Evolutionary conservation across 768 basidiomycete species (phyloP).

Genomic region (Neoboletus subvelutipes): DNA sequence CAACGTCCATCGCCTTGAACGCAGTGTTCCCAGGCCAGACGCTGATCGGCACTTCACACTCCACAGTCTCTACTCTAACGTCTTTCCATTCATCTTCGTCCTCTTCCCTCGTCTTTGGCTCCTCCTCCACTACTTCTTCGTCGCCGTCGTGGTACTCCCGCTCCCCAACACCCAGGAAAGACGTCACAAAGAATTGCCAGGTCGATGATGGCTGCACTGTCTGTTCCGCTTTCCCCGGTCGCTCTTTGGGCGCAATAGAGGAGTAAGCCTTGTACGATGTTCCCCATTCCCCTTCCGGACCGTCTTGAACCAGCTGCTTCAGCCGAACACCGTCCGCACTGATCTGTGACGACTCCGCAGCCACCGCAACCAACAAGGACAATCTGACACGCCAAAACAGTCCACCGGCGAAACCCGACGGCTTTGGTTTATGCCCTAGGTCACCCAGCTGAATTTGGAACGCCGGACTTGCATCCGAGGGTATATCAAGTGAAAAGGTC

Average conservation of each 20-base stretch:
- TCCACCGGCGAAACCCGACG: constrained; percentile 53
- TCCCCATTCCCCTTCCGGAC: constrained; percentile 69
- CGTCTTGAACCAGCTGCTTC: constrained; percentile 56
- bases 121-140: constrained; percentile 31
- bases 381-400: constrained; percentile 89
- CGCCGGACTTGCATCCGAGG: constrained; percentile 85
- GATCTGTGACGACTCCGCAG: constrained; percentile 42
- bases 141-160: constrained; percentile 60
- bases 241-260: constrained; percentile 62
- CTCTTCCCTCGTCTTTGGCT: constrained; percentile 44
- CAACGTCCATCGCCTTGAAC: constrained; percentile 75
- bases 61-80: constrained; percentile 80
- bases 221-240: constrained; percentile 15
- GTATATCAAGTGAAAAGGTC: constrained; percentile 89
- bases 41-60: constrained; percentile 87
- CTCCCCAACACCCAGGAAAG: constrained; percentile 41
- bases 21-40: constrained; percentile 91
- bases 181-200: constrained; percentile 44
- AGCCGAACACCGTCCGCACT: constrained; percentile 53
- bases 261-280: constrained; percentile 59
- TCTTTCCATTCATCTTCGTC: constrained; percentile 65
- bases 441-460: constrained; percentile 66
- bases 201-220: constrained; percentile 7
- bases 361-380: constrained; percentile 80
- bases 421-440: constrained; percentile 16